phyloP scores from a whole-genome alignment of 768 basidiomycete species.

The Tricholoma hemisulphureum region DNA sequence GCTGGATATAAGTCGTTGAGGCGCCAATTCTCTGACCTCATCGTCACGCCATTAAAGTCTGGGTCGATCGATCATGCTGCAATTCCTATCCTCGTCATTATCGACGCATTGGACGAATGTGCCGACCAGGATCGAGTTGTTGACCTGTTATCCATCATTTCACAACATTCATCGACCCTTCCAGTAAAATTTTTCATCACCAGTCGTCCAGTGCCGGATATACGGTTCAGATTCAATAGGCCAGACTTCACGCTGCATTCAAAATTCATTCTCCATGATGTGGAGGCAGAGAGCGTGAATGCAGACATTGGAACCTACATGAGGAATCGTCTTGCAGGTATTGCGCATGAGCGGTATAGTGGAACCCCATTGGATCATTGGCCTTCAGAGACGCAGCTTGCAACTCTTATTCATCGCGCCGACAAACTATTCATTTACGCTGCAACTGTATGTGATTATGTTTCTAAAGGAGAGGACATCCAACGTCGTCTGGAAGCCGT shows the following conservation, averaged over 20 bases:
- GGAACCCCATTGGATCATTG: background rate
- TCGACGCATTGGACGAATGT: background rate
- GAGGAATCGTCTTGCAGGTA: background rate
- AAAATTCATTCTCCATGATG: constrained; percentile 1
- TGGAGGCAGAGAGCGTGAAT: background rate
- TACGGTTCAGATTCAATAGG: background rate
- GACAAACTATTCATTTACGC: background rate
- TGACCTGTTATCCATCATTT: background rate
- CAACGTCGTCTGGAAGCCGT: background rate
- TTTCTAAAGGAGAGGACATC: background rate
- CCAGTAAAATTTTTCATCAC: background rate
- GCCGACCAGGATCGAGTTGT: background rate
- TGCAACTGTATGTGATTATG: background rate
- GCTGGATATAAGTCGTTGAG: background rate
- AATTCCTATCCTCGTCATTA: background rate
- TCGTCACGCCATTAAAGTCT: background rate
- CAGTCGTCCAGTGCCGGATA: background rate
- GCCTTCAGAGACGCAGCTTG: background rate
- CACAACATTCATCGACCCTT: background rate
- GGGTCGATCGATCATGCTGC: background rate
- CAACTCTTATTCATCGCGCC: background rate
- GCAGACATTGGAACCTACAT: background rate
- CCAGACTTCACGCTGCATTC: background rate
- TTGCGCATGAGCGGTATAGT: background rate
- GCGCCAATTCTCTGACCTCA: background rate